Base-by-base conservation (phyloP, 163 green algal genomes). In the Prototheca cutis region DNA sequence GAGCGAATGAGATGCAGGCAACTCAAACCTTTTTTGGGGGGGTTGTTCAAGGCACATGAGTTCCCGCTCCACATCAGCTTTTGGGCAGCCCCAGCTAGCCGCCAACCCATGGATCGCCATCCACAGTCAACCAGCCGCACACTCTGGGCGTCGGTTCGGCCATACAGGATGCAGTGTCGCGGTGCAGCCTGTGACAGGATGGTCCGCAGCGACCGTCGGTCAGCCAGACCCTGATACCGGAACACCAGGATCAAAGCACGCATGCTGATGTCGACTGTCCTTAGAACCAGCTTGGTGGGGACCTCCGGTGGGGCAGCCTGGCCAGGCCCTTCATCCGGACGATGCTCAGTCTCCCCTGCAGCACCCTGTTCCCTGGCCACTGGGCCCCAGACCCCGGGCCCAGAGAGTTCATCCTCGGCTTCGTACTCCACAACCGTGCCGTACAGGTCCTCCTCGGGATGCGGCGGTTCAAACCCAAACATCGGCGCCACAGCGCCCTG, bases 181-280 rank as follows among this genome's bases (percentile, higher is more conserved):
- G 87, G 86, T 1, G 81, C 82, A 19, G 87, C 63, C 7, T 84
- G 62, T 0, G 36, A 48, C 13, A 93, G 56, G 45, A 87, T 84
- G 34, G 77, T 84, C 19, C 66, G 61, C 59, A 90, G 49, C 67
- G 75, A 85, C 42, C 67, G 66, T 6, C 65, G 72, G 59, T 94
- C 86, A 68, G 53, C 90, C 81, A 33, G 69, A 63, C 27, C 60
- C 61, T 79, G 75, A 56, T 77, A 90, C 61, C 83, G 74, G 32
- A 82, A 78, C 56, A 64, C 65, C 45, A 59, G 21, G 19, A 68
- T 25, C 25, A n/a, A 21, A 18, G 61, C 61, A 25, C 7, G 4
- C 21, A 68, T 3, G 32, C 28, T n/a, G 21, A 71, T 15, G 7
- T 40, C 32, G 4, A 59, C 3, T 21, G 49, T 56, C 53, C 40